phyloP scores from a whole-genome alignment of 2,329 filamentous ascomycete genomes.

The Aspergillus alliaceus region DNA sequence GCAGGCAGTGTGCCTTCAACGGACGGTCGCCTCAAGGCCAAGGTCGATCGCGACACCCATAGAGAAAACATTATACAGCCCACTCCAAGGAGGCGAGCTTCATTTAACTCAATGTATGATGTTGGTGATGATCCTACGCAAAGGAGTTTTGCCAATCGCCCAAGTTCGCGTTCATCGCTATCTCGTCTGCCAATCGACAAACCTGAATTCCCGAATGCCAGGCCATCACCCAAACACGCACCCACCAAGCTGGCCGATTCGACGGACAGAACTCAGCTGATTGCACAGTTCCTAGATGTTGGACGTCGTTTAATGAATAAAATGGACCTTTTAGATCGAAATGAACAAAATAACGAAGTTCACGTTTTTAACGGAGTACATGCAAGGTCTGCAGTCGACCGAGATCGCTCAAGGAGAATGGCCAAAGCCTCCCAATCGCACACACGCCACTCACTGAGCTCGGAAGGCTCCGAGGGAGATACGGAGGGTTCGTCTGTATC shows the following conservation, averaged over 20 bases:
- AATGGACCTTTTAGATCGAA: slow-evolving; percentile 28
- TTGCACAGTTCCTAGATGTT: slow-evolving; percentile 40
- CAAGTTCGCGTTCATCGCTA: slow-evolving; percentile 45
- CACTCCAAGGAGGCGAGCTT: slow-evolving; percentile 49
- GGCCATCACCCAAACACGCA: slow-evolving; percentile 16
- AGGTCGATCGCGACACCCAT: slow-evolving; percentile 18
- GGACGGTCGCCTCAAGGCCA: slow-evolving; percentile 23
- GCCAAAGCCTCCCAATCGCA: slow-evolving; percentile 20
- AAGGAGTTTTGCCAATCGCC: slow-evolving; percentile 35
- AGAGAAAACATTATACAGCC: slow-evolving; percentile 30
- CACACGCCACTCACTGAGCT: slow-evolving; percentile 19
- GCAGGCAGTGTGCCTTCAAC: slow-evolving; percentile 20
- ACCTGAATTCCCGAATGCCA: slow-evolving; percentile 31
- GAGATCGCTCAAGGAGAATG: slow-evolving; percentile 31
- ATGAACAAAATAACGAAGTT: slow-evolving; percentile 13
- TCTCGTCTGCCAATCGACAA: slow-evolving; percentile 42
- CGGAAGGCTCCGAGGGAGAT: slow-evolving; percentile 24
- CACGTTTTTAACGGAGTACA: slow-evolving; percentile 25
- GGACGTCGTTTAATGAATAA: slow-evolving; percentile 37
- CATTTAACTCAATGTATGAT: slow-evolving; percentile 55
- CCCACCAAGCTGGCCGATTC: slow-evolving; percentile 17
- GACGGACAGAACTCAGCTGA: slow-evolving; percentile 37
- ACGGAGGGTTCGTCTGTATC: slow-evolving; percentile 19
- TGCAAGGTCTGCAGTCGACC: slow-evolving; percentile 30
- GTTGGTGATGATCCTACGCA: slow-evolving; percentile 54